Percentiles rank a stretch among this genome's conserved stretches.
These are phyloP conservation scores for Zygnema cylindricum DNA, from an alignment of 139 green algal genomes.

Conservation along the genomic window DNA sequence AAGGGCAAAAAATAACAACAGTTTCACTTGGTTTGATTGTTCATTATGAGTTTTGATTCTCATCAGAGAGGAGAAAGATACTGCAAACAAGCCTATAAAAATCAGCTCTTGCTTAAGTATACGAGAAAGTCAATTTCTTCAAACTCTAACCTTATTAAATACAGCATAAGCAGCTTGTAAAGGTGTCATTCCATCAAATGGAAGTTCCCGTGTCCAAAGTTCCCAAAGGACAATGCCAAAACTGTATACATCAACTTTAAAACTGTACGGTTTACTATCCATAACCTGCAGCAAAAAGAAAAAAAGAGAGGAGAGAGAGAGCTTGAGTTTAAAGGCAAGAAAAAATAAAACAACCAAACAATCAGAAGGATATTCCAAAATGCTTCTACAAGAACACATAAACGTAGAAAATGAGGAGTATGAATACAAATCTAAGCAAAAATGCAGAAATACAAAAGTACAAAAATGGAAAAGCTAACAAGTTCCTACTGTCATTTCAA, in stretches of 20 bases:
- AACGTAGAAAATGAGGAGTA: not conserved
- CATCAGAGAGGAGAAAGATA: no score
- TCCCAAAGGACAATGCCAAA: constrained; percentile 92
- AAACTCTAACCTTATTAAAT: constrained; percentile 80
- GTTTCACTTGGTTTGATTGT: not conserved
- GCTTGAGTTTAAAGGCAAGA: no score
- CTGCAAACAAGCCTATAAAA: no score
- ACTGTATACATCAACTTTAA: constrained; percentile 87
- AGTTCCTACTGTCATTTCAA: constrained; percentile 5
- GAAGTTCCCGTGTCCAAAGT: constrained; percentile 75
- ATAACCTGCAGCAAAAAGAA: constrained; percentile 98
- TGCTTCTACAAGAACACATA: no score
- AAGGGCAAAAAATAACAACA: not conserved
- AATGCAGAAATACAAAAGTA: constrained; percentile 36
- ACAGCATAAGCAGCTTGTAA: constrained; percentile 74
- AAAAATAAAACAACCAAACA: no score
- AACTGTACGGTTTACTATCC: constrained; percentile 92
- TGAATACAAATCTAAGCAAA: constrained; percentile 18
- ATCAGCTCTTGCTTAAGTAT: no score
- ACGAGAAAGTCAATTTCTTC: no score
- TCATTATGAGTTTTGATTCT: not conserved
- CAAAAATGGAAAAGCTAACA: constrained; percentile 22
- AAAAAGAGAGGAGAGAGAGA: no score
- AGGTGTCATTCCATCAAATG: constrained; percentile 90
- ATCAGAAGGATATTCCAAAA: no score